Evolutionary conservation across 2,329 filamentous ascomycete species (phyloP), one percentile per base, ranked within the genome.

Genomic region (Juglanconis oblonga): DNA sequence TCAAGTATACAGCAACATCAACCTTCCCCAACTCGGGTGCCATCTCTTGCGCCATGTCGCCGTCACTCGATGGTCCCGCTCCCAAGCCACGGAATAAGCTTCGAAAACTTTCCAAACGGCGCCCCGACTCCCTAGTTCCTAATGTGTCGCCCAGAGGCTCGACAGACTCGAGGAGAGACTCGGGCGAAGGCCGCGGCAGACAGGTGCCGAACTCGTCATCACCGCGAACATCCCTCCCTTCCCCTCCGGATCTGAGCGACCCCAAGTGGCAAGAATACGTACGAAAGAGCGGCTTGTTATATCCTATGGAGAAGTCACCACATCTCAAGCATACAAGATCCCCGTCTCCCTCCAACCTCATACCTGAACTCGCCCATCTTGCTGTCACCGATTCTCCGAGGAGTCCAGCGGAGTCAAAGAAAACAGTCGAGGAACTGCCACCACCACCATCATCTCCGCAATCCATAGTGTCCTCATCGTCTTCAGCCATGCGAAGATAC

Each of bases 401-500:
- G 65, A 53, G 29, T 32, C 52, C 6, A 9, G n/a, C 31, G 14
- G 40, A 64, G 29, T 61, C 67, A 11, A 64, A 57, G 7, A 60
- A 63, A 42, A 61, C 66, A 31, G 54, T 65, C 49, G 66, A 65
- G 53, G 64, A 59, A 55, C 52, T 35, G 14, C 55, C 57, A 7
- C 33, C 48, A 7, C 56, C 59, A 42, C 53, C 71, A 3, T 68
- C 67, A 3, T n/a, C n/a, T n/a, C 65, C 66, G 3, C 48, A 57
- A 3, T 55, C 68, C 11, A 64, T 69, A 2, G 50, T 61, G 1
- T 54, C 63, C n/a, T 65, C 69, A 1, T 57, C 63, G 2, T 57
- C 64, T 5, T 72, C 71, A 3, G 69, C 68, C 6, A 73, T 74
- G 64, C 75, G 79, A 58, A 76, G 78, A 35, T 77, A 78, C 55